Conservation (phyloP, 1,139 yeast genomes). For the Candida smagusa region DNA sequence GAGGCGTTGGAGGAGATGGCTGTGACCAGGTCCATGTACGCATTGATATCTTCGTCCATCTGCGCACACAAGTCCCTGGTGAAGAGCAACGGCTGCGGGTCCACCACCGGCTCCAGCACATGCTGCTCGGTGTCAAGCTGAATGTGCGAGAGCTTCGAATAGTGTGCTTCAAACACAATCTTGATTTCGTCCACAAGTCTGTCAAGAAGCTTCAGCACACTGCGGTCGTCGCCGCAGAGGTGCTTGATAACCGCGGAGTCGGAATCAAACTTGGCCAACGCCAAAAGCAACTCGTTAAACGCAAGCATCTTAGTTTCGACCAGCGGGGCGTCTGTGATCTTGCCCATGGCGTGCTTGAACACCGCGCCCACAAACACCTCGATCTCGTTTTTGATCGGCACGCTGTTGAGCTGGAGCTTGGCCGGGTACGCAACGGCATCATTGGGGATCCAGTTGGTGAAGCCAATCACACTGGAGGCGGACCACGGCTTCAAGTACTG, state of each 20-base stretch:
- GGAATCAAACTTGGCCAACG: slow-evolving; percentile 20
- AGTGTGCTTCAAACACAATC: slow-evolving; percentile 9
- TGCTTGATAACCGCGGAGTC: slow-evolving; percentile 2
- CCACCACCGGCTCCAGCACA: background rate
- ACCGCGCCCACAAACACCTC: slow-evolving; percentile 1
- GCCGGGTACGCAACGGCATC: slow-evolving; percentile 7
- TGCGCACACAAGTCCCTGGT: slow-evolving; percentile 19
- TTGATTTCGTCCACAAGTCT: slow-evolving; percentile 1
- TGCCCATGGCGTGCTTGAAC: background rate
- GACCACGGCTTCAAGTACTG: slow-evolving; percentile 26
- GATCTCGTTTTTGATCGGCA: background rate
- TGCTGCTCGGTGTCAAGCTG: background rate
- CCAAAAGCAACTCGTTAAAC: slow-evolving; percentile 22
- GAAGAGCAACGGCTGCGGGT: slow-evolving; percentile 11
- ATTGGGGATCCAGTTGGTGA: slow-evolving; percentile 27
- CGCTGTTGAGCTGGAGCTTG: background rate
- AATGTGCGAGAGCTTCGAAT: slow-evolving; percentile 2
- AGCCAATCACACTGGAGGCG: slow-evolving; percentile 26
- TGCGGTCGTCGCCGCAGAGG: background rate
- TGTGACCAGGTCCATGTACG: slow-evolving; percentile 15
- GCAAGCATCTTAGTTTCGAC: background rate
- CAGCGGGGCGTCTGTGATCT: background rate
- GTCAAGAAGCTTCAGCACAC: background rate
- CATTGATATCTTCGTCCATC: slow-evolving; percentile 26
- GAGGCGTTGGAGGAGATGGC: slow-evolving; percentile 1